Evolutionary conservation across 108 stramenopile species (phyloP), one percentile per base, ranked within the genome.

Genomic region (Seminavis robusta): DNA sequence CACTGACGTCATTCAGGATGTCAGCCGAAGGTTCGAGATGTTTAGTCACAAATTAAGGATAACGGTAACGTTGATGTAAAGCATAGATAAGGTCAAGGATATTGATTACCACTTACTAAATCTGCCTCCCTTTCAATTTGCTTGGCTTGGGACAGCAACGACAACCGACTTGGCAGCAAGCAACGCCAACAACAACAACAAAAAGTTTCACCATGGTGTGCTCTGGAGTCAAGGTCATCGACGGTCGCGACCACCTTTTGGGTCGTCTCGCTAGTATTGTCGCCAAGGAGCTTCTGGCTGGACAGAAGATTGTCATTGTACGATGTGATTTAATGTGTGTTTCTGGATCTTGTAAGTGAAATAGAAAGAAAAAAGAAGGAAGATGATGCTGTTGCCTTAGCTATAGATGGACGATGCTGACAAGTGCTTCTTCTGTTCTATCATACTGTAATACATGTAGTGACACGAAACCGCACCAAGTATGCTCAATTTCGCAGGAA

Each of bases 271-370:
- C 92, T 38, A 93, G 90, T 76, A 77, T 98, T 59, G 95, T 98
- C 28, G 97, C 99, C 42, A 99, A 98, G 97, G 95, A 99, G 72
- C 90, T 99, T 43, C 87, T 99, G 34, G 79, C 94, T 47, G 99
- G 99, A 57, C 97, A 99, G 79, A 89, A 87, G 61, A 75, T 99
- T 51, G 93, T 98, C 33, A 81, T 97, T 54, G 99, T 99, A 30
- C 85, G 99, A 59, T 92, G 92, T 63, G 99, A 99, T 69, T 90
- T 97, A 74, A 85, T 99, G 67, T 63, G 79, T 59, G 83, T 99
- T 65, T 97, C 97, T 36, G 99, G 99, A 61, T 85, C 94, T 65
- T 69, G 77, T 84, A 67, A 84, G 82, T 84, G 52, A 33, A 3
- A 5, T 37, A 37, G 9, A 36, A 36, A 3, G 24, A 24, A 47